phyloP scores from a whole-genome alignment of 129 eudicot species.

The Pittosporum tobira region DNA sequence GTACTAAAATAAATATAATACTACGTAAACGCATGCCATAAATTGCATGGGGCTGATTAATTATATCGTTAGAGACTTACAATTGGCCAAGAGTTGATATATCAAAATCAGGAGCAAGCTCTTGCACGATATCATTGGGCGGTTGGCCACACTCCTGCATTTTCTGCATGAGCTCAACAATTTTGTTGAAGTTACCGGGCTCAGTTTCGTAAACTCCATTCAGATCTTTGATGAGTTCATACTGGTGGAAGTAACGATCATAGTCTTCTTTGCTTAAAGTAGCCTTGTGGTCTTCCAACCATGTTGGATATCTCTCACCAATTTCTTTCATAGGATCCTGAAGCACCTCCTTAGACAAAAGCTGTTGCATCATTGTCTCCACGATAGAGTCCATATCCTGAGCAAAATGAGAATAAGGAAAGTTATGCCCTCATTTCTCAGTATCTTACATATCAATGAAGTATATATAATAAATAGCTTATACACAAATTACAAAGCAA shows the following conservation, averaged over 20 bases:
- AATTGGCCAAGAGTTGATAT: slow-evolving; percentile 80
- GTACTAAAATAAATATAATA: not conserved
- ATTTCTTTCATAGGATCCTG: slow-evolving; percentile 98
- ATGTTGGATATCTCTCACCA: slow-evolving; percentile 90
- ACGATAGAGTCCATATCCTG: slow-evolving; percentile 96
- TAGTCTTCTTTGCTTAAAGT: slow-evolving; percentile 65
- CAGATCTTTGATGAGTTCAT: slow-evolving; percentile 63
- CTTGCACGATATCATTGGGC: slow-evolving; percentile 86
- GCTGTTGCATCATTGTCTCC: slow-evolving; percentile 99
- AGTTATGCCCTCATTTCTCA: not conserved
- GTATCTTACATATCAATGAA: not conserved
- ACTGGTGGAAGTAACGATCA: slow-evolving; percentile 59
- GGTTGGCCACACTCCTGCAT: slow-evolving; percentile 99
- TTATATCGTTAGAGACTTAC: no score
- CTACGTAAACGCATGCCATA: not conserved
- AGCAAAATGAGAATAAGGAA: not conserved
- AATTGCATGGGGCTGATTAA: not conserved
- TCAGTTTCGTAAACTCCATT: slow-evolving; percentile 70
- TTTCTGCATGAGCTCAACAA: slow-evolving; percentile 95
- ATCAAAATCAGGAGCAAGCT: slow-evolving; percentile 90
- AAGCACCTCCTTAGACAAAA: slow-evolving; percentile 86
- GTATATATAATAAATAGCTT: not conserved
- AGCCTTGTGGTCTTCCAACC: slow-evolving; percentile 82
- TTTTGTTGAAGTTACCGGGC: slow-evolving; percentile 83
- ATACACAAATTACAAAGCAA: not conserved